These are phyloP conservation scores for Wickerhamomyces chaumierensis DNA, from an alignment of 805 yeast genomes.

Conservation along the genomic window DNA sequence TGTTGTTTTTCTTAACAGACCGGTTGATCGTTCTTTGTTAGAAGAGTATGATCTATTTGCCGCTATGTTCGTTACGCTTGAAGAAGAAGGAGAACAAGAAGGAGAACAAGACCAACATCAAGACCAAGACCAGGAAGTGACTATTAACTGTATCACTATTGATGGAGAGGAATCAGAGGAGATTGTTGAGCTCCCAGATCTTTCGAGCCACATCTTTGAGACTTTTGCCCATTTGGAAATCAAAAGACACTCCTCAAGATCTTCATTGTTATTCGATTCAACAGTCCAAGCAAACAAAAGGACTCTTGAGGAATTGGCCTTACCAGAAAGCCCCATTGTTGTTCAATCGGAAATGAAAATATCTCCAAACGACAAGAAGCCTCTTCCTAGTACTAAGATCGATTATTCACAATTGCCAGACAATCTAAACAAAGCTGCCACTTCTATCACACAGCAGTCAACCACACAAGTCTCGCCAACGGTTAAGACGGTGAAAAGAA, in stretches of 20 bases:
- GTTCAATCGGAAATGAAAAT: no score
- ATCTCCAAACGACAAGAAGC: no score
- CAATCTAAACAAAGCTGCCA: no score
- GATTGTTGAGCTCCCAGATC: slow-evolving; percentile 20
- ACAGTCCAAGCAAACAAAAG: no score
- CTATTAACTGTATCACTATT: slow-evolving; percentile 16
- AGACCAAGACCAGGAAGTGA: no score
- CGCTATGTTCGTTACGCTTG: slow-evolving; percentile 36
- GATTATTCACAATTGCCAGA: no score
- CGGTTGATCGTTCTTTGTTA: slow-evolving; percentile 27
- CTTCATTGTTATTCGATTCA: background rate
- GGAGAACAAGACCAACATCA: no score
- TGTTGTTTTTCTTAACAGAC: slow-evolving; percentile 53
- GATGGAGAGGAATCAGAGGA: slow-evolving; percentile 14
- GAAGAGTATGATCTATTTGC: slow-evolving; percentile 27
- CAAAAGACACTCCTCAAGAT: slow-evolving; percentile 3
- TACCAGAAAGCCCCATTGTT: no score
- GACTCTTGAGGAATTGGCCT: no score
- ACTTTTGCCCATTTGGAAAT: slow-evolving; percentile 24
- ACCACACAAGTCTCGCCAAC: no score
- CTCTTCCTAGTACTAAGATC: no score
- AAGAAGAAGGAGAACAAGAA: slow-evolving; percentile 21
- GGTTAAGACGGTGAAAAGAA: background rate
- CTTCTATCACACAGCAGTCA: no score
- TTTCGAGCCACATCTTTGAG: slow-evolving; percentile 25